These are phyloP conservation scores for Citeromyces nyonsensis DNA, from an alignment of 805 yeast genomes.

Conservation along the genomic window DNA sequence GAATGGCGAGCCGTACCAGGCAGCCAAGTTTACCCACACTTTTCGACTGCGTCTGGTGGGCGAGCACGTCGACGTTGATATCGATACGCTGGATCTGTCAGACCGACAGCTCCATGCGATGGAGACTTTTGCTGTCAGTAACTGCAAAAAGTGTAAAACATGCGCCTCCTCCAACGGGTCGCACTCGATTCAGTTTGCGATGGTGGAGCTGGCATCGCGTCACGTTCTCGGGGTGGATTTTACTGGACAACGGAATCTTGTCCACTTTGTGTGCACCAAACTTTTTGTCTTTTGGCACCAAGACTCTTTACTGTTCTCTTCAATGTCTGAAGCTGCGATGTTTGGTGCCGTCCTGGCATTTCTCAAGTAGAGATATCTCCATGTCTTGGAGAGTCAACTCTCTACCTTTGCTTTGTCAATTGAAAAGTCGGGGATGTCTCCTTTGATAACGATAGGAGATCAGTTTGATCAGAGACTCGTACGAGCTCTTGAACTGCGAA, in stretches of 20 bases:
- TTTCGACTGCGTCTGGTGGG: slow-evolving; percentile 86
- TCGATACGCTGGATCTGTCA: slow-evolving; percentile 68
- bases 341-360: no score
- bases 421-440: no score
- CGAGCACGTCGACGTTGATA: slow-evolving; percentile 91
- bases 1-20: slow-evolving; percentile 73
- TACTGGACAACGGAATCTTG: slow-evolving; percentile 22
- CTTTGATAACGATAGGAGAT: no score
- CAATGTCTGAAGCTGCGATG: no score
- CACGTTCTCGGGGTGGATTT: slow-evolving; percentile 44
- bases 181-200: slow-evolving; percentile 32
- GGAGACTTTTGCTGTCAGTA: slow-evolving; percentile 26
- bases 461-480: no score
- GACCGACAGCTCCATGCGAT: slow-evolving; percentile 51
- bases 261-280: no score
- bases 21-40: slow-evolving; percentile 81
- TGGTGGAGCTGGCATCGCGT: slow-evolving; percentile 63
- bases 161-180: slow-evolving; percentile 18
- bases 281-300: no score
- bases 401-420: no score
- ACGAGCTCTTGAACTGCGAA: no score
- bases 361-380: no score
- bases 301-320: no score
- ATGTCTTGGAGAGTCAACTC: no score
- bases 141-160: slow-evolving; percentile 31